Evolutionary conservation across 176 grass and related monocot species (phyloP), one percentile per base, ranked within the genome.

Genomic region (Avena insularis): DNA sequence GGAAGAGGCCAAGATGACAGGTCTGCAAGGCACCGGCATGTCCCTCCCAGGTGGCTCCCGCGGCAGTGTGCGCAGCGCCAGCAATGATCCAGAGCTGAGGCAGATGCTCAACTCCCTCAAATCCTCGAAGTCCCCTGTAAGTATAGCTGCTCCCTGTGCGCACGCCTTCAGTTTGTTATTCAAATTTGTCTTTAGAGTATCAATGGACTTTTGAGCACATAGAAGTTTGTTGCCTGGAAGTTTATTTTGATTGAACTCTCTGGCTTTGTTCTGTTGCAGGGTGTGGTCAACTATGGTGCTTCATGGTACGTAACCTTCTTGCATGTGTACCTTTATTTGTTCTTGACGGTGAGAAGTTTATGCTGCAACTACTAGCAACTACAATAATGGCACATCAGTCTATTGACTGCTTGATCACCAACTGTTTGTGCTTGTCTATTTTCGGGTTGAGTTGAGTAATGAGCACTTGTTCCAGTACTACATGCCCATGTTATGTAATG

Each of bases 241-340:
- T 51, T 84, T 56, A 16, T 78, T 77, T 79, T 86, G 53, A 83
- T 86, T 49, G 48, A 63, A 64, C 76, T 80, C 8, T 87, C 68
- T 63, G 73, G 29, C 46, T 73, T 89, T 89, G 2, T 79, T 56
- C 61, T 79, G 45, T 89, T 92, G 88, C 80, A 98, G 96, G 92
- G 82, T 12, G 88, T 98, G 60, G 72, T 96, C 51, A 90, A 94
- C 58, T 96, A 92, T 81, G 96, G 92, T 17, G 88, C 96, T 71
- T 96, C 92, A 86, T 98, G 92, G 96, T 98, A 91, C 88, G 93
- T 74, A 38, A 29, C 55, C 11, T 8, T 84, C 51, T 84, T 71
- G 17, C 68, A 43, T 70, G 46, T 67, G 51, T 75, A 27, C 1
- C 56, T 84, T 50, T 29, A 16, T 73, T 62, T 29, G 77, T 78